Percentiles rank a stretch among this genome's conserved stretches.
Evolutionary conservation across 2,329 filamentous ascomycete species (phyloP).

Genomic region (Akanthomyces uredinophilus): DNA sequence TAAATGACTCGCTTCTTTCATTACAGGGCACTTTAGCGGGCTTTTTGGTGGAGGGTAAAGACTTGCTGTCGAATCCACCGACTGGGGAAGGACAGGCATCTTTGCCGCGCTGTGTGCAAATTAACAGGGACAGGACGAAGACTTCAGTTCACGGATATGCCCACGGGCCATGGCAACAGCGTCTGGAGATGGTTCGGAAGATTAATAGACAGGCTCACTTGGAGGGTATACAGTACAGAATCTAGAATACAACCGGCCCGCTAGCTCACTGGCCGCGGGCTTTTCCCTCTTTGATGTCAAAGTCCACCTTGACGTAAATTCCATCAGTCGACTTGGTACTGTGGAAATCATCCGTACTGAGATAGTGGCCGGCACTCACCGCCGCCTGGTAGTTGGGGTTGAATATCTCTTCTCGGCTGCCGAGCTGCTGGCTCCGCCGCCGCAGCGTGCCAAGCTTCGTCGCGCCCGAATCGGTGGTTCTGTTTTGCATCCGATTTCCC

Average conservation of each 20-base stretch:
- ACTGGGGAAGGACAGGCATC: background rate
- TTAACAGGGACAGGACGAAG: background rate
- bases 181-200: background rate
- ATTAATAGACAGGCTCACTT: too few species aligned
- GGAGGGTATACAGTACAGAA: background rate
- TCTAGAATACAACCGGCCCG: background rate
- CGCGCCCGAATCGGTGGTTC: conserved; percentile 19
- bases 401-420: conserved; percentile 22
- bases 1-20: conserved; percentile 6
- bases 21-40: background rate
- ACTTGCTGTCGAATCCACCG: background rate
- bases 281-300: conserved; percentile 27
- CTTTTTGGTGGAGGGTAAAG: background rate
- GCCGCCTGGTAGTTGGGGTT: conserved; percentile 20
- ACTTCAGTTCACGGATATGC: background rate
- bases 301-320: conserved; percentile 33
- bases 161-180: too few species aligned
- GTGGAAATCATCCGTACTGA: conserved; percentile 20
- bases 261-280: background rate
- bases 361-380: conserved; percentile 18
- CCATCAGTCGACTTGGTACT: conserved; percentile 25
- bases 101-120: background rate
- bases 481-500: conserved; percentile 21
- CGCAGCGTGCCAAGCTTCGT: conserved; percentile 28
- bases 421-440: conserved; percentile 27